Evolutionary conservation across 129 eudicot species (phyloP).

Genomic region (Erigeron canadensis): DNA sequence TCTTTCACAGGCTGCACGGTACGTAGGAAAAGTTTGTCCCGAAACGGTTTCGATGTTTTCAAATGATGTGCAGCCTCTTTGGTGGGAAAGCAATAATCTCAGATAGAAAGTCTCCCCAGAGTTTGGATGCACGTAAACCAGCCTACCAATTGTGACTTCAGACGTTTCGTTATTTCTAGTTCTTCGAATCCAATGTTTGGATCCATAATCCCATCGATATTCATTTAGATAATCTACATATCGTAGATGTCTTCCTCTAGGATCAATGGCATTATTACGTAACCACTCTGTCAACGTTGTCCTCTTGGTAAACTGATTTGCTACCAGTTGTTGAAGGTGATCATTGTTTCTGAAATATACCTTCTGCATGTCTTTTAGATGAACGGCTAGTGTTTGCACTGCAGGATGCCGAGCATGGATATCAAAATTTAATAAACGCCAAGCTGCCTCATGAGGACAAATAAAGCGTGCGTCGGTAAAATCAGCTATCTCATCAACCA

Average conservation of each 20-base stretch:
- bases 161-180: background rate
- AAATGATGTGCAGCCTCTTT: background rate
- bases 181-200: background rate
- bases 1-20: background rate
- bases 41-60: background rate
- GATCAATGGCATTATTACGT: background rate
- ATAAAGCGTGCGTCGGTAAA: slow-evolving; percentile 14
- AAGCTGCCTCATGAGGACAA: slow-evolving; percentile 23
- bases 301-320: background rate
- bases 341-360: background rate
- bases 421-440: slow-evolving; percentile 21
- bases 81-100: background rate
- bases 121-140: slow-evolving; percentile 7
- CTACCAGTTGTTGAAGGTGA: background rate
- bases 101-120: slow-evolving; percentile 8
- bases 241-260: background rate
- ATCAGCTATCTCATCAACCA: slow-evolving; percentile 17
- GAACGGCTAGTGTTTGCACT: slow-evolving; percentile 1
- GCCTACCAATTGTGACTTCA: background rate
- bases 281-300: slow-evolving; percentile 18
- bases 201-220: background rate
- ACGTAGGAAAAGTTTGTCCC: background rate
- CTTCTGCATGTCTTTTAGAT: slow-evolving; percentile 11
- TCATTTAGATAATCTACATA: slow-evolving; percentile 2
- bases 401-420: slow-evolving; percentile 14